Conservation (phyloP, 768 basidiomycete species). For the Amanita muscaria region DNA sequence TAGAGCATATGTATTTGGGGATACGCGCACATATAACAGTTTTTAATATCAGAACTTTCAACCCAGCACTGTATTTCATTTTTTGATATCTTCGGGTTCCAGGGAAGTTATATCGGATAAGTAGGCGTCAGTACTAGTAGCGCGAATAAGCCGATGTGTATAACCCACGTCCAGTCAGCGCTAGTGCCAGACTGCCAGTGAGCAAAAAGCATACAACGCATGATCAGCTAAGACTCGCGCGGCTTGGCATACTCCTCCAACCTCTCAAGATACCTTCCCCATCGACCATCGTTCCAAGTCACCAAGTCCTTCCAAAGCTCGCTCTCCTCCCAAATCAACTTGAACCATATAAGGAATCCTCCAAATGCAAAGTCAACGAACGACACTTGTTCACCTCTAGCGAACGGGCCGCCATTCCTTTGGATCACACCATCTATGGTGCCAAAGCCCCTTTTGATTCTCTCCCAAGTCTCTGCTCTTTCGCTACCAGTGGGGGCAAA, state of each 20-base stretch:
- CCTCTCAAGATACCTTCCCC: not conserved
- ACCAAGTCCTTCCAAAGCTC: not conserved
- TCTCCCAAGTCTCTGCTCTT: not conserved
- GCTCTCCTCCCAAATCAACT: not conserved
- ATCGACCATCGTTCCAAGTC: not conserved
- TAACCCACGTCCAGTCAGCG: too few species aligned
- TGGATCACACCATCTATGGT: conserved; percentile 1
- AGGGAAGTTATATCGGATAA: too few species aligned
- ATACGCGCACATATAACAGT: too few species aligned
- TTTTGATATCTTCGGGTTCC: too few species aligned
- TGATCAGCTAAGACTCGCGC: too few species aligned
- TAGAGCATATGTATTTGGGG: too few species aligned
- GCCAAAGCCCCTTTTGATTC: conserved; percentile 1
- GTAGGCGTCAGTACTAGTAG: too few species aligned
- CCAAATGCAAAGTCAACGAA: conserved; percentile 2
- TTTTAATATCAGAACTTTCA: too few species aligned
- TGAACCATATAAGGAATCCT: conserved; percentile 3
- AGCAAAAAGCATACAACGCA: too few species aligned
- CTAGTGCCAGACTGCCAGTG: too few species aligned
- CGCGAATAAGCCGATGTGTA: too few species aligned
- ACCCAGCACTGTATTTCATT: too few species aligned
- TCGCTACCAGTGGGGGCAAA: not conserved
- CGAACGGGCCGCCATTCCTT: not conserved
- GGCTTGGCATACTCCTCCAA: not conserved
- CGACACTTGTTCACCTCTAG: not conserved